Conservation (phyloP, 768 basidiomycete species). For the Suillus alpinus region DNA sequence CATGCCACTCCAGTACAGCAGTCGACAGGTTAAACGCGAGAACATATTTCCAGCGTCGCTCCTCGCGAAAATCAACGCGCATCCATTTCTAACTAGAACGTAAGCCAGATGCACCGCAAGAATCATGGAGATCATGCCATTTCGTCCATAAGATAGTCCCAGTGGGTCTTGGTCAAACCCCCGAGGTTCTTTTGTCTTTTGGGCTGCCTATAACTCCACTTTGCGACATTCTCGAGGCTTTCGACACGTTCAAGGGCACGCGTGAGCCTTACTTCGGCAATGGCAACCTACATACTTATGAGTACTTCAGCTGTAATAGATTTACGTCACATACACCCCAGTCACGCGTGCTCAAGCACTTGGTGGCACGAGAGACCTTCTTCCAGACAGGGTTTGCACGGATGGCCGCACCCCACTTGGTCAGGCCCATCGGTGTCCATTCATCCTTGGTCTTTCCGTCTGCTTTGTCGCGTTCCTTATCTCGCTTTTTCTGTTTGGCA, state of each 20-base stretch:
- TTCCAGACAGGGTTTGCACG: constrained; percentile 75
- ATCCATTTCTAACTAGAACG: constrained; percentile 82
- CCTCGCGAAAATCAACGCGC: constrained; percentile 92
- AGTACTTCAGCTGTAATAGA: constrained; percentile 3
- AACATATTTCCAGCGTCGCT: constrained; percentile 87
- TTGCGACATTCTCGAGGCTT: constrained; percentile 67
- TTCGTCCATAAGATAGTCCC: constrained; percentile 96
- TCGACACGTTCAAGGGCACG: constrained; percentile 87
- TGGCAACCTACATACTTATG: constrained; percentile 56
- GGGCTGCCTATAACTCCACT: constrained; percentile 93
- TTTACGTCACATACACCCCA: constrained; percentile 62
- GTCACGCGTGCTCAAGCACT: constrained; percentile 76
- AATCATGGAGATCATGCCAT: constrained; percentile 49
- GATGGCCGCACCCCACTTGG: constrained; percentile 72
- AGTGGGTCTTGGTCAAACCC: constrained; percentile 77
- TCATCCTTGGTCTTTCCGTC: constrained; percentile 54
- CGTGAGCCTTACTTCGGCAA: constrained; percentile 72
- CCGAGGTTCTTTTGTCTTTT: constrained; percentile 88
- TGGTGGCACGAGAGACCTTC: constrained; percentile 65
- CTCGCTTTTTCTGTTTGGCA: constrained; percentile 50
- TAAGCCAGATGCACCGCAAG: constrained; percentile 1
- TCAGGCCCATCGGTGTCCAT: constrained; percentile 61
- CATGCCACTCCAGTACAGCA: constrained; percentile 86
- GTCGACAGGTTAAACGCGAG: constrained; percentile 80
- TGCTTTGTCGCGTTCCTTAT: constrained; percentile 39